phyloP scores from a whole-genome alignment of 345 rosid genomes.

The Ceriops tagal region DNA sequence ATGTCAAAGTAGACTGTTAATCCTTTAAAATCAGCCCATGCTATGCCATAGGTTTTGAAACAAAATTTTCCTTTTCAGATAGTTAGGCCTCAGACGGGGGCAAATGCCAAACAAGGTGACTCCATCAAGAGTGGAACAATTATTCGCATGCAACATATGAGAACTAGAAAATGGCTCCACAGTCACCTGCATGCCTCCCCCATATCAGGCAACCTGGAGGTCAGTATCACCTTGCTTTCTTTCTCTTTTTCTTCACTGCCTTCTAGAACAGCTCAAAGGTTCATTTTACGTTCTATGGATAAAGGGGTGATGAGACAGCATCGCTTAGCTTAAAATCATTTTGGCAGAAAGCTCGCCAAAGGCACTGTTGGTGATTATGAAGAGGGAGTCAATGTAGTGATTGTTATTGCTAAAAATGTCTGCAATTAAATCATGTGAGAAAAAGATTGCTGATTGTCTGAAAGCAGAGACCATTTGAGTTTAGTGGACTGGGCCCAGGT shows the following conservation, averaged over 20 bases:
- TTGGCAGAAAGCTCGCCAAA: background rate
- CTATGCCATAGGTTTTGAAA: background rate
- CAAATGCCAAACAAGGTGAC: slow-evolving; percentile 77
- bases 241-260: background rate
- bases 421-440: background rate
- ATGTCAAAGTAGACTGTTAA: background rate
- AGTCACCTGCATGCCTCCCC: slow-evolving; percentile 97
- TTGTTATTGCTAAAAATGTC: too few relatives aligned
- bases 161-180: slow-evolving; percentile 88
- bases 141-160: slow-evolving; percentile 87
- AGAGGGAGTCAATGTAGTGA: too few relatives aligned
- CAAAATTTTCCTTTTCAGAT: slow-evolving; percentile 38
- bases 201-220: slow-evolving; percentile 96
- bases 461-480: background rate
- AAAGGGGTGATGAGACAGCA: background rate
- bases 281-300: background rate
- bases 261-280: background rate
- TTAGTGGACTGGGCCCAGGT: background rate
- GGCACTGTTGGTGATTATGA: too few relatives aligned
- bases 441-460: background rate
- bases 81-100: slow-evolving; percentile 60
- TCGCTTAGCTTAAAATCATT: background rate
- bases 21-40: background rate
- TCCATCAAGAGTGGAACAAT: slow-evolving; percentile 60
- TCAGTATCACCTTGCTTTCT: slow-evolving; percentile 22